Base-by-base conservation (phyloP, 257 asterid species). In the Ligustrum vulgare region DNA sequence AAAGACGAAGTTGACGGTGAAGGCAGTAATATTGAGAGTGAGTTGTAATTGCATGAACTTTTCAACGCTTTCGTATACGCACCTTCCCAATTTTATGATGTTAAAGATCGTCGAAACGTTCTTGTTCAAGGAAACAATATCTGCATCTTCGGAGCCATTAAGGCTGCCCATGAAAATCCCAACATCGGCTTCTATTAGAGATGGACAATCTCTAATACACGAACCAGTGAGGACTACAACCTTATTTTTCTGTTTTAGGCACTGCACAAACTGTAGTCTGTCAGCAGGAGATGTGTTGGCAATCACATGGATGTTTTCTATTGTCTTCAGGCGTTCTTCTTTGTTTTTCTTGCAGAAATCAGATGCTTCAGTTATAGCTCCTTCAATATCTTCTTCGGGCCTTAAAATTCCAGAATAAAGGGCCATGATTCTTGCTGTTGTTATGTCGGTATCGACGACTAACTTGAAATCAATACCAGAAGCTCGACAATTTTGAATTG, bases 391-490 rank as follows among this genome's bases (percentile, higher is more conserved):
- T 16, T 86, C 74, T 35, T 78, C 86, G 10, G 66, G 28, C 15
- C 37, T 68, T 12, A 86, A 4, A 23, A 86, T 67, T 47, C 90
- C 90, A 25, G 83, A 80, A 34, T 66, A 45, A 5, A 78, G 12
- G 34, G 85, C 90, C 79, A 84, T 82, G 69, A 84, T 70, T 76
- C 82, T 76, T 35, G 90, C 85, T 2, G 77, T 70, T 64, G 66
- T 58, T 58, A 71, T 4, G 75, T 84, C 84, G 13, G 74, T 84
- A 8, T 76, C 88, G 31, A 84, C 86, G 23, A 80, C 13, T 35
- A 86, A 20, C 64, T 82, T 86, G 32, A 78, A 10, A 3, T 64
- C 33, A 12, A 86, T 67, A 43, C 83, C 88, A 12, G 75, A 41
- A 65, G 43, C 71, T 36, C 65, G 31, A 62, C 60, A 82, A 18